Evolutionary conservation across 306 rosid species (phyloP).

Genomic region (Pterocarpus santalinus): DNA sequence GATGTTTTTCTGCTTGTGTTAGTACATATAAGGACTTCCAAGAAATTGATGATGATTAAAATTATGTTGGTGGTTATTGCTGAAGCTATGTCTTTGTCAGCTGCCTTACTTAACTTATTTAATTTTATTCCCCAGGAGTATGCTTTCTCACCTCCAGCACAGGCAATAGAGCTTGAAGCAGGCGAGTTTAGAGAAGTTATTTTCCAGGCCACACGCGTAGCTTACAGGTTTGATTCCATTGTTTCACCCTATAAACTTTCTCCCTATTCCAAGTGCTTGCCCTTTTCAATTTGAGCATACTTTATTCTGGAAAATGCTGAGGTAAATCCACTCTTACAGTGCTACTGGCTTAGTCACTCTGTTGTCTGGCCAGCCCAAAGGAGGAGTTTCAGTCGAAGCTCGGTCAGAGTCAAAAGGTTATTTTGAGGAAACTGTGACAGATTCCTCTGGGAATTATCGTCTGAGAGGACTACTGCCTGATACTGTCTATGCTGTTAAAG

Average conservation of each 20-base stretch:
- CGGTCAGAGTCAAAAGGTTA: slow-evolving; percentile 90
- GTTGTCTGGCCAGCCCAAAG: slow-evolving; percentile 95
- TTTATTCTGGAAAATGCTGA: slow-evolving; percentile 52
- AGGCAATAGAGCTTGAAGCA: slow-evolving; percentile 91
- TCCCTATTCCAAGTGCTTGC: not conserved
- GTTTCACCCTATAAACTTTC: slow-evolving; percentile 11
- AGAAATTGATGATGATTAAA: slow-evolving; percentile 32
- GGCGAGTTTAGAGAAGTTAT: slow-evolving; percentile 86
- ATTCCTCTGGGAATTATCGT: slow-evolving; percentile 86
- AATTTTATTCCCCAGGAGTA: slow-evolving; percentile 65
- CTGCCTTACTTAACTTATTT: slow-evolving; percentile 40
- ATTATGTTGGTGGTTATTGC: slow-evolving; percentile 26
- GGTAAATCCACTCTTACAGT: slow-evolving; percentile 60
- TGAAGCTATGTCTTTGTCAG: slow-evolving; percentile 39
- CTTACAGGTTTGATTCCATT: slow-evolving; percentile 81
- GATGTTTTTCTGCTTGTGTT: slow-evolving; percentile 40
- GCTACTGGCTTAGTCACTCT: slow-evolving; percentile 81
- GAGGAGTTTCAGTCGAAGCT: slow-evolving; percentile 93
- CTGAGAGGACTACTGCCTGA: slow-evolving; percentile 96
- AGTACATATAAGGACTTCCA: slow-evolving; percentile 28
- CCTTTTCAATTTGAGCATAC: slow-evolving; percentile 27
- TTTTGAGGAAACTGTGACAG: slow-evolving; percentile 94
- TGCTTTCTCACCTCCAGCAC: slow-evolving; percentile 92
- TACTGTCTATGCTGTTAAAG: slow-evolving; percentile 75
- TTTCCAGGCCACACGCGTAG: slow-evolving; percentile 95